Conservation (phyloP, 1,284 basidiomycete species). For the Trichosporon sp. region DNA sequence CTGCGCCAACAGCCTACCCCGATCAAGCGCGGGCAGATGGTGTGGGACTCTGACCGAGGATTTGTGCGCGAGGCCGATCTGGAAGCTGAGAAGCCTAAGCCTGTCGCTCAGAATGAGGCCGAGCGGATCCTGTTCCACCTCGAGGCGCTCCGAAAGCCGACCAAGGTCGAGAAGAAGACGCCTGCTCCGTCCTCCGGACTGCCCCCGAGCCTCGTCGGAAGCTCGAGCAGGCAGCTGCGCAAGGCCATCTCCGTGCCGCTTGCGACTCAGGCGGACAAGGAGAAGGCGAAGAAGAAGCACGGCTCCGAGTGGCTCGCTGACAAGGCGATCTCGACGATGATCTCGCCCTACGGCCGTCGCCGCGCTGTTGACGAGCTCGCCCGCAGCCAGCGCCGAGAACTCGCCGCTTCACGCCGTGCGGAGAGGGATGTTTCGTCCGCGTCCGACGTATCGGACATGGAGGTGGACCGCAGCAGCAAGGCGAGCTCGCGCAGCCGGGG, state of each 20-base stretch:
- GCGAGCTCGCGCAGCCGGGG: conserved; percentile 4
- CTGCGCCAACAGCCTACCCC: conserved; percentile 27
- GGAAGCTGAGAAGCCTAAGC: conserved; percentile 24
- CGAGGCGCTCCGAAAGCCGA: conserved; percentile 38
- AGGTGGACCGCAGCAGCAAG: conserved; percentile 9
- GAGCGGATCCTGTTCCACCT: conserved; percentile 45
- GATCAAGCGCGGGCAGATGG: conserved; percentile 40
- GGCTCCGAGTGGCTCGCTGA: conserved; percentile 18
- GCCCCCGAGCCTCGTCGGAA: conserved; percentile 29
- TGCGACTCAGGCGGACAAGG: conserved; percentile 36
- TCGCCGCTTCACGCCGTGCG: background rate
- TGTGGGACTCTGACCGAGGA: conserved; percentile 39
- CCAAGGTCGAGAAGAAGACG: background rate
- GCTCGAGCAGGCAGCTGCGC: conserved; percentile 36
- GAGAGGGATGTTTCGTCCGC: conserved; percentile 5
- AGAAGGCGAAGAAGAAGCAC: conserved; percentile 22
- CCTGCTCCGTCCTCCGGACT: conserved; percentile 15
- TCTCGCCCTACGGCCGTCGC: conserved; percentile 45
- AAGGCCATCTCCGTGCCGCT: conserved; percentile 43
- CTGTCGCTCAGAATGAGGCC: conserved; percentile 38
- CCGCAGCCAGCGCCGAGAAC: conserved; percentile 24
- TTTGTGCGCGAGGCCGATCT: conserved; percentile 40
- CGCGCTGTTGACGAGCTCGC: conserved; percentile 30
- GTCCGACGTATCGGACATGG: conserved; percentile 15
- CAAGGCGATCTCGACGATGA: conserved; percentile 37